Conservation (phyloP, 2,329 filamentous ascomycete genomes). For the Monosporascus sp. region DNA sequence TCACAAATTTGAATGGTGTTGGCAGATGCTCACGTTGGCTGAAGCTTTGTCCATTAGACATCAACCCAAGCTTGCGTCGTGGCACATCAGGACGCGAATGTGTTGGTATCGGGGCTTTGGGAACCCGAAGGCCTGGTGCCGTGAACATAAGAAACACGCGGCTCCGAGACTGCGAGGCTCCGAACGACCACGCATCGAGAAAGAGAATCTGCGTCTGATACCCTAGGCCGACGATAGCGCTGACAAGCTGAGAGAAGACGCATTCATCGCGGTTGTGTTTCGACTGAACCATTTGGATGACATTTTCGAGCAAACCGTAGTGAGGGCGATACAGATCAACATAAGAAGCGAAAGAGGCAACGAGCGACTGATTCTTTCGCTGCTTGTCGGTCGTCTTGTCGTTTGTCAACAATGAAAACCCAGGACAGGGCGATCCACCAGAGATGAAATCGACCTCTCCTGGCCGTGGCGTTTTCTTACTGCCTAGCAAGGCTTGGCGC, state of each 20-base stretch:
- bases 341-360: conserved; percentile 70
- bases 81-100: conserved; percentile 49
- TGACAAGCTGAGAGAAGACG: conserved; percentile 68
- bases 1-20: conserved; percentile 57
- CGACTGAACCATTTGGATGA: conserved; percentile 56
- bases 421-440: conserved; percentile 73
- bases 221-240: conserved; percentile 67
- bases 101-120: conserved; percentile 51
- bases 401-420: conserved; percentile 62
- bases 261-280: conserved; percentile 49
- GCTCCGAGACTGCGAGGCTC: conserved; percentile 59
- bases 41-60: conserved; percentile 56
- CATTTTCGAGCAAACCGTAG: conserved; percentile 77
- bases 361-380: conserved; percentile 67
- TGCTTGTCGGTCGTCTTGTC: conserved; percentile 51
- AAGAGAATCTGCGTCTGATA: conserved; percentile 68
- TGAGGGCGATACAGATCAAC: conserved; percentile 69
- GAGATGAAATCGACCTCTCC: conserved; percentile 65
- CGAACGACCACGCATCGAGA: conserved; percentile 64
- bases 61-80: conserved; percentile 44
- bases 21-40: conserved; percentile 43
- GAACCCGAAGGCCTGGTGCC: conserved; percentile 57
- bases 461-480: conserved; percentile 45
- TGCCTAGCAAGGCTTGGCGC: conserved; percentile 45
- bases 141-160: conserved; percentile 69